Base-by-base conservation (phyloP, 2,329 filamentous ascomycete species). In the Pestalotiopsis sp. region DNA sequence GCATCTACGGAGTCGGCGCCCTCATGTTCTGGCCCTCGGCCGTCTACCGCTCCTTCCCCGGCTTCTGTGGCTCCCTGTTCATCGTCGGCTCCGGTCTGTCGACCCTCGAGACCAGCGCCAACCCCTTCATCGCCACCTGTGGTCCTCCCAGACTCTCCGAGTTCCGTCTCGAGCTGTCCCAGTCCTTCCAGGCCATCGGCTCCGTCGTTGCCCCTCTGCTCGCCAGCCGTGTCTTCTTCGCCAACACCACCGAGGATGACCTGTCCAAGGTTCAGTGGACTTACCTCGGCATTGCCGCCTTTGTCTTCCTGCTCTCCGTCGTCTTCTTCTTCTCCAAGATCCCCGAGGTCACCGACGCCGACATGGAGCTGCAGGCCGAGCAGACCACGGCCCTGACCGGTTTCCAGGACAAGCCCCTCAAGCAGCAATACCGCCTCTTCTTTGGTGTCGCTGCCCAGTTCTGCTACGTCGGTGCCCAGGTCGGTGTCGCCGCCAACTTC, bases 401-500 rank as follows among this genome's bases (percentile, higher is more conserved):
- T n/a, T 66, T 48, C 64, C 26, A 39, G 30, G 64, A 66, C 14
- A 66, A 66, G 64, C 52, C 64, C 13, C 55, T 66, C 6, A 58
- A 38, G 35, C 11, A 66, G 64, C 64, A 66, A 38, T 66, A 66
- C 64, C 30, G 39, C 4, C 64, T 66, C 55, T 66, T 66, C 55
- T 66, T 66, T 55, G 64, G 64, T 60, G 64, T 66, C 26, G 55
- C 35, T 13, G 64, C 64, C 26, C 64, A 66, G 64, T 66, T 66
- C 64, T 66, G 64, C 38, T 66, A 66, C 55, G 64, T 66, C 30
- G 64, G 64, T n/a, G 64, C 64, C 24, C 64, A 66, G 38, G 64
- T 66, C 55, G 64, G 64, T 59, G 64, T 66, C n/a, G 64, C 64
- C 52, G 64, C 64, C 64, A 66, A 66, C 55, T 66, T 66, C 64